These are phyloP conservation scores for Lachnellula suecica DNA, from an alignment of 2,329 filamentous ascomycete genomes.

Conservation along the genomic window DNA sequence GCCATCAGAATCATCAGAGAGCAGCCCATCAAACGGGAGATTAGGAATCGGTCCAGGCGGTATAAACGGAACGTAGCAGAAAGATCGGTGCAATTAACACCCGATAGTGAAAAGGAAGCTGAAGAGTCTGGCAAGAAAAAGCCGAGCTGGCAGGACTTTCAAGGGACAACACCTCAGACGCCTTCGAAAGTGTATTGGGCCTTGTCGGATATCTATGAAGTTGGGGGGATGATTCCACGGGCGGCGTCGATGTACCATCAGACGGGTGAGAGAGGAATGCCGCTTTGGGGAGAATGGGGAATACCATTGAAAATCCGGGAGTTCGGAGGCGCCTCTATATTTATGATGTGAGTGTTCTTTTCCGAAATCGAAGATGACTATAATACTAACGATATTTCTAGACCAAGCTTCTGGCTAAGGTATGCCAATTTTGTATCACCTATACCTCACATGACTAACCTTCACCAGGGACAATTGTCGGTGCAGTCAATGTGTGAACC, in stretches of 20 bases:
- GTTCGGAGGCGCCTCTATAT: background rate
- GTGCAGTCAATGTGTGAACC: conserved; percentile 65
- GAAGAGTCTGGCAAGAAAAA: too few relatives aligned
- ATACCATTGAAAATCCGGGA: conserved; percentile 11
- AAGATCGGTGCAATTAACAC: background rate
- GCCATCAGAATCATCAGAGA: background rate
- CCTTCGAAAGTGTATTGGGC: background rate
- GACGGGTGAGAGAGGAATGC: conserved; percentile 4
- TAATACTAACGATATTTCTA: conserved; percentile 17
- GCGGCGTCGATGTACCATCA: background rate
- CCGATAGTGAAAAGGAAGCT: background rate
- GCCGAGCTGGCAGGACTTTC: background rate
- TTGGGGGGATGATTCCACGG: background rate
- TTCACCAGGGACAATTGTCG: conserved; percentile 65
- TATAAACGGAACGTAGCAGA: background rate
- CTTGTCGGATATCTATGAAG: conserved; percentile 2
- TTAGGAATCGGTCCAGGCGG: background rate
- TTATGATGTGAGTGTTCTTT: background rate
- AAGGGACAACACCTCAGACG: background rate
- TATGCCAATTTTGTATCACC: conserved; percentile 10
- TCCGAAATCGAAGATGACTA: background rate
- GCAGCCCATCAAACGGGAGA: background rate
- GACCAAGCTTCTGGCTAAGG: conserved; percentile 42
- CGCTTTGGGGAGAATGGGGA: conserved; percentile 18
- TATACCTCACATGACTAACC: conserved; percentile 10